phyloP scores from a whole-genome alignment of 1,284 basidiomycete species.

The Tylopilus sp. region DNA sequence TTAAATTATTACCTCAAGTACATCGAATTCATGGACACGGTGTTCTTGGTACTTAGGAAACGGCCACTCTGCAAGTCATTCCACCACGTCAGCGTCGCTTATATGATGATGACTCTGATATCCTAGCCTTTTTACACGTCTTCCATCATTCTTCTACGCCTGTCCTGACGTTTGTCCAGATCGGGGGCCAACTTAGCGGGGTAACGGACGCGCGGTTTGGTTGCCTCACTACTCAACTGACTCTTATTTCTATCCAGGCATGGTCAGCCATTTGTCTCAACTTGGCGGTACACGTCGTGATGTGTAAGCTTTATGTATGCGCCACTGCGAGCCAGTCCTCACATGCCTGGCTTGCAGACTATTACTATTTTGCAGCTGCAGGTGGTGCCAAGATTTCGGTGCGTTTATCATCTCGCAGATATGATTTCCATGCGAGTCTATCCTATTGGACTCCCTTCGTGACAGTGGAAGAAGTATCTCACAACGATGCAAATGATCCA shows the following conservation, averaged over 20 bases:
- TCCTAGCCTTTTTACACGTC: constrained; percentile 88
- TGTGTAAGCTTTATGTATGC: constrained; percentile 65
- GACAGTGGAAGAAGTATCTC: constrained; percentile 91
- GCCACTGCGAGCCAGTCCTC: neutral
- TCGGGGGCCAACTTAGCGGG: constrained; percentile 84
- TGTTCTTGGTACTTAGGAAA: constrained; percentile 96
- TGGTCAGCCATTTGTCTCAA: constrained; percentile 94
- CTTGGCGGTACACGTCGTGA: constrained; percentile 89
- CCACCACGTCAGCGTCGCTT: neutral
- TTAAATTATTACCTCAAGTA: constrained; percentile 97
- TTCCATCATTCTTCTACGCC: constrained; percentile 98
- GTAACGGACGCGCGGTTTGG: constrained; percentile 39
- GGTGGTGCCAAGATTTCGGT: constrained; percentile 93
- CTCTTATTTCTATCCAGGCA: constrained; percentile 48
- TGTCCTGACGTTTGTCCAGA: constrained; percentile 86
- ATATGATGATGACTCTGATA: neutral
- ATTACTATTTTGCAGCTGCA: constrained; percentile 94
- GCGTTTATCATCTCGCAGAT: constrained; percentile 25
- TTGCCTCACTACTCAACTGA: constrained; percentile 14
- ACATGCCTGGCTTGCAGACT: constrained; percentile 51
- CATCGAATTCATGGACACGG: constrained; percentile 87
- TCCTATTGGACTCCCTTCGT: constrained; percentile 6
- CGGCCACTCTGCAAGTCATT: constrained; percentile 76
- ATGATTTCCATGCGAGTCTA: constrained; percentile 1
- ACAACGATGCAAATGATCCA: constrained; percentile 94